Evolutionary conservation across 208 protist genomes (phyloP).

Genomic region (Trypanosoma rangeli): DNA sequence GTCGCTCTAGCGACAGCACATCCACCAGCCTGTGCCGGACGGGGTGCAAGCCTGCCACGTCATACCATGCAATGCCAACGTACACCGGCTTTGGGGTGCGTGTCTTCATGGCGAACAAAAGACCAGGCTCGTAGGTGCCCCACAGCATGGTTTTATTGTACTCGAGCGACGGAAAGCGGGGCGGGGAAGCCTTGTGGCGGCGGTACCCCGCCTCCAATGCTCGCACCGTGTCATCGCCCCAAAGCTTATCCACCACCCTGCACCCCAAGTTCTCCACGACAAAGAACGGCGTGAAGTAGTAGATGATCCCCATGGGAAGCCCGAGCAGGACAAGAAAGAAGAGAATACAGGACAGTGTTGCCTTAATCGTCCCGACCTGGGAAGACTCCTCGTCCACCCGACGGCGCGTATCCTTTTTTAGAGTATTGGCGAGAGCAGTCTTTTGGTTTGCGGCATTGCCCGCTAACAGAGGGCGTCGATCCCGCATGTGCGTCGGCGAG

Average conservation of each 20-base stretch:
- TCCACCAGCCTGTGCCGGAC: slow-evolving; percentile 68
- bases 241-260: slow-evolving; percentile 49
- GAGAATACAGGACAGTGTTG: slow-evolving; percentile 44
- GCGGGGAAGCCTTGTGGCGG: slow-evolving; percentile 55
- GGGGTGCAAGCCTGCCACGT: slow-evolving; percentile 46
- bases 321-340: slow-evolving; percentile 63
- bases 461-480: slow-evolving; percentile 22
- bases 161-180: slow-evolving; percentile 57
- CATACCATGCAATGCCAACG: slow-evolving; percentile 85
- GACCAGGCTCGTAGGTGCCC: slow-evolving; percentile 85
- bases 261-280: slow-evolving; percentile 74
- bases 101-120: slow-evolving; percentile 80
- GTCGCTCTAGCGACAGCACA: slow-evolving; percentile 63
- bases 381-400: background rate
- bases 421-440: slow-evolving; percentile 21
- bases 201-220: slow-evolving; percentile 61
- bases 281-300: slow-evolving; percentile 79
- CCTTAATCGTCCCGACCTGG: slow-evolving; percentile 12
- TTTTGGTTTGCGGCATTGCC: background rate
- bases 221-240: slow-evolving; percentile 44
- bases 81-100: slow-evolving; percentile 59
- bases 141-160: slow-evolving; percentile 81
- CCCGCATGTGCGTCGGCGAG: slow-evolving; percentile 12
- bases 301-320: slow-evolving; percentile 53
- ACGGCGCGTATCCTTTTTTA: slow-evolving; percentile 5